Evolutionary conservation across 208 protist genomes (phyloP), one percentile per base, ranked within the genome.

Genomic region (Angomonas deanei): DNA sequence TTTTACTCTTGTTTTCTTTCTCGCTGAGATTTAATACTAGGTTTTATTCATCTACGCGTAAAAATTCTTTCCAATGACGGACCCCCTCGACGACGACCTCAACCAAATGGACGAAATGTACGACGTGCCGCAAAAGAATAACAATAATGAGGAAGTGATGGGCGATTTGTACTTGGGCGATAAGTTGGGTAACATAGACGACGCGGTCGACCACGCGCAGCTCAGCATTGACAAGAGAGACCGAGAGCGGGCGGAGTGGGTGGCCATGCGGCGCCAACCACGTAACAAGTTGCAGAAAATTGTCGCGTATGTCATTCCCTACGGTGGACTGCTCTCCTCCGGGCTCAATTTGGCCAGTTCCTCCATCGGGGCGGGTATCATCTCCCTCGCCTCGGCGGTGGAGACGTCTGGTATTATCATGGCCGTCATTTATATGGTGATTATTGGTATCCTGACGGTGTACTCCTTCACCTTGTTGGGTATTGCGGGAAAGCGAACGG

Each of bases 321-420:
- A 86, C 48, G 84, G 84, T 56, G 78, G 84, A 28, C 61, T 87
- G 48, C 13, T 87, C 11, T 63, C 78, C 27, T 75, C 67, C 34
- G 72, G 66, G n/a, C 80, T 92, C 62, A 91, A 84, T 60, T 65
- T 94, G 3, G 79, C 75, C 28, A 80, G 66, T 59, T 73, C 74
- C 19, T 74, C 79, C 33, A 34, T 92, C 15, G 88, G 88, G 3
- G 88, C 72, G 21, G 84, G 84, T 28, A 88, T 90, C 53, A 76
- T 94, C 42, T 68, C 79, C 11, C 64, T 94, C 0, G 78, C 83
- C 8, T 73, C 48, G 10, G 76, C 88, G 31, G 85, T 86, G 36
- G 38, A 68, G 19, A 68, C 34, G 3, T 76, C 61, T 28, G 88
- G 88, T 13, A 26, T 92, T n/a, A 59, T 78, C 21, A 82, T 92